Percentiles rank a stretch among this genome's conserved stretches.
Evolutionary conservation across 164 flowering plant species (phyloP).

Genomic region (Saururus chinensis): DNA sequence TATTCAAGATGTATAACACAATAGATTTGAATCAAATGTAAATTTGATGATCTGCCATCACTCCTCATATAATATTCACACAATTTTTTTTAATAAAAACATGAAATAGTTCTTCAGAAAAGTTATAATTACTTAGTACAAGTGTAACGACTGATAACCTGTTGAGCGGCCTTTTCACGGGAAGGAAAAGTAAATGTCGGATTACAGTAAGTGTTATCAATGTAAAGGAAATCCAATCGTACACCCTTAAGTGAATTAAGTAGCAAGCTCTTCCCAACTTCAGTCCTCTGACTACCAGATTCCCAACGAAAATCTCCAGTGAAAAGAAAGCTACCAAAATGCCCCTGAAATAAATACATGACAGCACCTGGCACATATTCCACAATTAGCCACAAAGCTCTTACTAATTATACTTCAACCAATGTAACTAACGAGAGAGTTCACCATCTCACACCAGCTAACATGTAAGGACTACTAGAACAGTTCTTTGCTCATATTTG

Average conservation of each 20-base stretch:
- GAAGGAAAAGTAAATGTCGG: slow-evolving; percentile 68
- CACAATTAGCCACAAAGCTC: background rate
- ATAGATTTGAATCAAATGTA: no score
- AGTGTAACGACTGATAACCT: slow-evolving; percentile 28
- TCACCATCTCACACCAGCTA: no score
- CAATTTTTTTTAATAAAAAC: no score
- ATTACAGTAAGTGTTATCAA: slow-evolving; percentile 84
- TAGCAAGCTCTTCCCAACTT: slow-evolving; percentile 35
- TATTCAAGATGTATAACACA: no score
- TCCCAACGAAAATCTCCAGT: slow-evolving; percentile 75
- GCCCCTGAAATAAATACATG: slow-evolving; percentile 53
- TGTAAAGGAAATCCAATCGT: slow-evolving; percentile 43
- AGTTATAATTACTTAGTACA: background rate
- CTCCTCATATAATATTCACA: no score
- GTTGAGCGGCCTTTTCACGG: slow-evolving; percentile 58
- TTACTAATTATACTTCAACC: background rate
- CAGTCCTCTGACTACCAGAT: slow-evolving; percentile 24
- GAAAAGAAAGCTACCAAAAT: slow-evolving; percentile 57
- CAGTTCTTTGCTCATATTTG: no score
- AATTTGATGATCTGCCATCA: no score
- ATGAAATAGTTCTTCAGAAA: no score
- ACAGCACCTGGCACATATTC: slow-evolving; percentile 21
- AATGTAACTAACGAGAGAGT: background rate
- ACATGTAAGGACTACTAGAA: no score
- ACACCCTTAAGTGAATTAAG: slow-evolving; percentile 42